Evolutionary conservation across 805 yeast species (phyloP).

Genomic region (Clavispora santaluciae): DNA sequence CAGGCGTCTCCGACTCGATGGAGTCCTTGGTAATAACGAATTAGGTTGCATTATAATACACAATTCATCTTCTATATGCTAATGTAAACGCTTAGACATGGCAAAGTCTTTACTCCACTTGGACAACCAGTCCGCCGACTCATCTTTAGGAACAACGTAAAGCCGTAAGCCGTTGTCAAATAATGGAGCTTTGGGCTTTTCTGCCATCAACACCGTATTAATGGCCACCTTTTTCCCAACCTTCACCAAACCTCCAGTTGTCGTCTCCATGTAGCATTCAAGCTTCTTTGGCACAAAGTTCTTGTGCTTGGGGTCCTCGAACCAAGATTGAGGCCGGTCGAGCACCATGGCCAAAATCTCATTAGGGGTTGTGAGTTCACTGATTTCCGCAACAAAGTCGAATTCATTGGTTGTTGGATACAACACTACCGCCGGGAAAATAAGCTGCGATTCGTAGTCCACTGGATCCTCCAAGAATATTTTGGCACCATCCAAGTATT

Average conservation of each 20-base stretch:
- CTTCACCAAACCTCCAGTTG: slow-evolving; percentile 77
- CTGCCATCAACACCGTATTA: slow-evolving; percentile 57
- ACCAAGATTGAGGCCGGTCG: slow-evolving; percentile 67
- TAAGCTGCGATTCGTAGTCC: slow-evolving; percentile 71
- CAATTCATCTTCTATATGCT: neutral
- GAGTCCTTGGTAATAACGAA: neutral
- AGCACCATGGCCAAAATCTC: slow-evolving; percentile 57
- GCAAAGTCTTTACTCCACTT: slow-evolving; percentile 63
- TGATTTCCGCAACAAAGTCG: slow-evolving; percentile 70
- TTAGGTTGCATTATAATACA: neutral
- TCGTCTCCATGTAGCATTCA: slow-evolving; percentile 78
- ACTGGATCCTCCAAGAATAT: slow-evolving; percentile 56
- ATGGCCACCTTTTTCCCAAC: slow-evolving; percentile 73
- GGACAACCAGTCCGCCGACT: slow-evolving; percentile 59
- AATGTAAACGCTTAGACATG: slow-evolving; percentile 32
- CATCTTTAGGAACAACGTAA: slow-evolving; percentile 73
- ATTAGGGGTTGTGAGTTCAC: slow-evolving; percentile 64
- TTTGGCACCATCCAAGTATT: slow-evolving; percentile 46
- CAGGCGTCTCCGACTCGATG: slow-evolving; percentile 50
- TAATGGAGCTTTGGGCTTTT: slow-evolving; percentile 64
- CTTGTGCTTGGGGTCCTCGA: slow-evolving; percentile 54
- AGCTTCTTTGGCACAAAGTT: slow-evolving; percentile 57
- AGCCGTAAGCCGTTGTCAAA: slow-evolving; percentile 70
- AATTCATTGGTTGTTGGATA: slow-evolving; percentile 84
- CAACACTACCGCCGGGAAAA: slow-evolving; percentile 74